phyloP scores from a whole-genome alignment of 2,329 filamentous ascomycete genomes.

The Dryadomyces quercus-mongolicae region DNA sequence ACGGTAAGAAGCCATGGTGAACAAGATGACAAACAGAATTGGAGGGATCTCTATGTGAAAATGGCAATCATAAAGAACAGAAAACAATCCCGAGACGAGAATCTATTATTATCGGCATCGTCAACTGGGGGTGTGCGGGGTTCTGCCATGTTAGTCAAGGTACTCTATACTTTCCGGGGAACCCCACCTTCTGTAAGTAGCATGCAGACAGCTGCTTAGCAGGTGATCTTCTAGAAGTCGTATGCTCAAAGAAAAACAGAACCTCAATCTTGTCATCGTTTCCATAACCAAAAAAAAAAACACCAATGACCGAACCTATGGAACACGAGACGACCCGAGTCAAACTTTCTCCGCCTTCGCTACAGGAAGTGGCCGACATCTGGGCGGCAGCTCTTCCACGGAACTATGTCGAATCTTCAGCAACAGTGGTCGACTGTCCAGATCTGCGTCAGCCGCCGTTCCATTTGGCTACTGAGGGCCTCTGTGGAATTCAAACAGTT shows the following conservation, averaged over 20 bases:
- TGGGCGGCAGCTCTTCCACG: background rate
- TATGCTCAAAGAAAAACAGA: no score
- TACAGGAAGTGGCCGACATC: background rate
- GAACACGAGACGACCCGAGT: background rate
- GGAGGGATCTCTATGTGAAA: no score
- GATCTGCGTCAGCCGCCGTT: conserved; percentile 26
- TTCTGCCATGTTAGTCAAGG: no score
- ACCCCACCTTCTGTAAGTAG: no score
- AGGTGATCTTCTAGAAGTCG: background rate
- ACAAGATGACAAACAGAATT: background rate
- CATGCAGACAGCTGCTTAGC: no score
- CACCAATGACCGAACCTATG: background rate
- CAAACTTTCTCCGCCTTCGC: background rate
- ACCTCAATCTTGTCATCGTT: background rate
- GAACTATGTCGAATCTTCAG: background rate
- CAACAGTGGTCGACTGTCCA: conserved; percentile 13
- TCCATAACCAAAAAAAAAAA: no score
- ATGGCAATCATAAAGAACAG: no score
- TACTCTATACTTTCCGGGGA: no score
- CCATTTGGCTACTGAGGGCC: conserved; percentile 23
- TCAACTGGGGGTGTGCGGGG: no score
- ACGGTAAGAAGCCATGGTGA: background rate
- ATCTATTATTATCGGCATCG: no score
- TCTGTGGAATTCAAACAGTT: conserved; percentile 25
- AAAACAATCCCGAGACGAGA: no score